Evolutionary conservation across 2,329 filamentous ascomycete genomes (phyloP).

Genomic region (Scedosporium boydii): DNA sequence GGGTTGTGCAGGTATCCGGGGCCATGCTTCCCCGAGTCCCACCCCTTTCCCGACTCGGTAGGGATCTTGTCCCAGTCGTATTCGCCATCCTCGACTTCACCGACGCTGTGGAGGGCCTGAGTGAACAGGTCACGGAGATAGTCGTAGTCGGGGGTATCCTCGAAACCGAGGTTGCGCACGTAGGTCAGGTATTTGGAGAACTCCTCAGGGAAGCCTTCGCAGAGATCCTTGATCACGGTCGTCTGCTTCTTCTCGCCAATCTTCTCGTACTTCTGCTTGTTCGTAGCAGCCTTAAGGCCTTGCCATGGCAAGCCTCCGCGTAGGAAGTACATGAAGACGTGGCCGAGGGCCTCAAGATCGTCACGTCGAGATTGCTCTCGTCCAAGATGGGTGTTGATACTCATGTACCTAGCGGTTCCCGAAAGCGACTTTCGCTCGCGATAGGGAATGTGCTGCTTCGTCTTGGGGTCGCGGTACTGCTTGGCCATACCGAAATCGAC

Average conservation of each 20-base stretch:
- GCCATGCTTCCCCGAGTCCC: constrained; percentile 67
- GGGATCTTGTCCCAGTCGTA: constrained; percentile 99
- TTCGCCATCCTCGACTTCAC: constrained; percentile 93
- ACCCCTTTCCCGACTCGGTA: constrained; percentile 73
- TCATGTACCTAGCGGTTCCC: constrained; percentile 97
- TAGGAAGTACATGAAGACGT: constrained; percentile 68
- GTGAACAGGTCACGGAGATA: constrained; percentile 95
- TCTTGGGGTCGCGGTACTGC: constrained; percentile 97
- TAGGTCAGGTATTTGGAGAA: constrained; percentile 97
- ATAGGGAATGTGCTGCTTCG: constrained; percentile 97
- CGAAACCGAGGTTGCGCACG: constrained; percentile 94
- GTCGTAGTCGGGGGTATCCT: constrained; percentile 97
- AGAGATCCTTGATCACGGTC: constrained; percentile 91
- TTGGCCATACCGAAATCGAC: constrained; percentile 99
- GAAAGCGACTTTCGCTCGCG: constrained; percentile 94
- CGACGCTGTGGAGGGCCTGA: constrained; percentile 85
- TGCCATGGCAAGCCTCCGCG: constrained; percentile 65
- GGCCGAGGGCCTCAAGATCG: constrained; percentile 79
- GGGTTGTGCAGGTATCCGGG: constrained; percentile 60
- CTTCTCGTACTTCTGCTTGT: constrained; percentile 99
- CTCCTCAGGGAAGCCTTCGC: constrained; percentile 91
- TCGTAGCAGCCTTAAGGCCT: constrained; percentile 62
- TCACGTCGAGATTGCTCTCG: constrained; percentile 93
- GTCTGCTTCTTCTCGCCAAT: constrained; percentile 99
- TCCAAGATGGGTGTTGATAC: constrained; percentile 97